Base-by-base conservation (phyloP, 805 yeast species). In the Candida ortonii region DNA sequence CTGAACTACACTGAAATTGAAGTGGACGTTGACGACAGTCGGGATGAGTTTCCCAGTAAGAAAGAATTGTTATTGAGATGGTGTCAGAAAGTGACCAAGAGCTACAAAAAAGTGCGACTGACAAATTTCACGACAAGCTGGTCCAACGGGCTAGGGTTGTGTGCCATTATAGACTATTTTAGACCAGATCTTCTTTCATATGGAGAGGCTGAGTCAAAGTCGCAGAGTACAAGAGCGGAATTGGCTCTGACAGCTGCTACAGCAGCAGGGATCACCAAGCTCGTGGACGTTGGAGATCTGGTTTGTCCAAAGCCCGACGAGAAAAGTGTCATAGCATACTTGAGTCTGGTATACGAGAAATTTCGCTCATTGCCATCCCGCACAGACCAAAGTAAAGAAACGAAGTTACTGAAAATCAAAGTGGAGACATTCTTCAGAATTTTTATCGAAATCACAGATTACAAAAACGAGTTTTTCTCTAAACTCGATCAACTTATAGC, bases 221-320 rank as follows among this genome's bases (percentile, higher is more conserved):
- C 66, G 35, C 44, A 56, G 34, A 44, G 47, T 38, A 50, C 55
- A 22, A 53, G 67, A 49, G 42, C 61, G 45, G 59, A 55, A 16
- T 26, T 50, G 14, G 70, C 76, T 1, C 51, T 78, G 18, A 46
- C 49, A 3, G 52, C 63, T 18, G 78, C 80, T 1, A 61, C 68
- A 10, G 57, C 64, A 11, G 54, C 73, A 16, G 74, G 71, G 2
- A 72, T 80, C 18, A 73, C 77, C 1, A 65, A 61, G 30, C 55
- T 80, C 32, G 65, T 77, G 5, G 80, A 76, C 34, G 68, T 65
- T 1, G 78, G 74, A 22, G 84, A 77, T 54, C 65, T 78, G 38
- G 59, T 59, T 22, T 59, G 64, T 15, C 49, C 60, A 10, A 63
- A 61, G 16, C 82, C 82, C 0, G 85, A 80, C 43, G 86, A 80